Base-by-base conservation (phyloP, 208 protist species). In the Angomonas deanei region DNA sequence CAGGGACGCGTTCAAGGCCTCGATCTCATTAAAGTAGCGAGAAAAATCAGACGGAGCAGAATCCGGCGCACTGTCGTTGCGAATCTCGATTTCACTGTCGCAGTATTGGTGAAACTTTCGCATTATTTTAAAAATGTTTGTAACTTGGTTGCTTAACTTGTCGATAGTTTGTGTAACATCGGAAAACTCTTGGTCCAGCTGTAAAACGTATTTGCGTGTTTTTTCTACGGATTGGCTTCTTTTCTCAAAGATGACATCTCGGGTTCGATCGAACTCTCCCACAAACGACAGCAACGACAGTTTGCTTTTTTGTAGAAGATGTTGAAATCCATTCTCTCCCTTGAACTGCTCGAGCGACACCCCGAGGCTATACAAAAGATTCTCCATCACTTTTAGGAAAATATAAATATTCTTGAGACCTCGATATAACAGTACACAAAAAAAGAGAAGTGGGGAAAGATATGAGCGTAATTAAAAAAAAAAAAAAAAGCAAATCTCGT, bases 231-330 rank as follows among this genome's bases (percentile, higher is more conserved):
- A 67, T 27, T 69, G 13, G 8, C 72, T 66, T 6, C 80, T 49
- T n/a, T 58, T 48, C 64, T 83, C 71, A 30, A 82, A 88, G 1
- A 82, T 36, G 15, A 74, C 77, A 49, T 89, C 78, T 24, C 58
- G 57, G 3, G 76, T 86, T 59, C 77, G 60, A 52, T 86, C 74
- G 64, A 88, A 88, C 24, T 80, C 74, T 0, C 79, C 79, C 13
- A 92, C 63, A 53, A 80, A 72, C 3, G 74, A 82, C 1, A 85
- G 68, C 13, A 83, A 27, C 0, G 82, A 86, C 6, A 89, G 68
- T 47, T 78, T 80, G 1, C 74, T 76, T 1, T 76, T 66, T 0
- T 52, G 68, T 13, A 87, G 36, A 0, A 89, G 21, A 28, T 64
- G 72, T 11, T 70, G 61, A 15, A 86, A 31, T 4, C 74, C 74